phyloP scores from a whole-genome alignment of 2,329 filamentous ascomycete genomes.

The Achaetomium macrosporum region DNA sequence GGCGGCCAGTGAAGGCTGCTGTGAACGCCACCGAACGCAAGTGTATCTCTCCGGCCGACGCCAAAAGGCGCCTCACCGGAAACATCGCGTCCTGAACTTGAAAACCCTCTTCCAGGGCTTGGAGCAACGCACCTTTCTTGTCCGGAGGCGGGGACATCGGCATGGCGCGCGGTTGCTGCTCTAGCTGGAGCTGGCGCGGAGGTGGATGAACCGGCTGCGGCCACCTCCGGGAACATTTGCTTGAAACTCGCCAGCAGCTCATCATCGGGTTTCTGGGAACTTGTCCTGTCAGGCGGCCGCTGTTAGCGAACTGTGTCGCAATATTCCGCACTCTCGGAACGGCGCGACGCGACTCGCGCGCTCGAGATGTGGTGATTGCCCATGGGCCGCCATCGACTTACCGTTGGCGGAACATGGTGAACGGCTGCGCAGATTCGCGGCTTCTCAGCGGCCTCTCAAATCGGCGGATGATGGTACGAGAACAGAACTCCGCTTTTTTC shows the following conservation, averaged over 20 bases:
- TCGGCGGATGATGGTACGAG: too few relatives aligned
- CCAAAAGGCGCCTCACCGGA: not conserved
- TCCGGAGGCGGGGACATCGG: constrained; percentile 25
- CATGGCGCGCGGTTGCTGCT: constrained; percentile 31
- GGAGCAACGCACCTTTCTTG: constrained; percentile 30
- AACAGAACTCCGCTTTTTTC: too few relatives aligned
- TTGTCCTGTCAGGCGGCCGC: constrained; percentile 48
- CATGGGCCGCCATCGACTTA: not conserved
- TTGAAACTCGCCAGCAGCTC: constrained; percentile 81
- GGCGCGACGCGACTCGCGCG: not conserved
- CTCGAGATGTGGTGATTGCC: not conserved
- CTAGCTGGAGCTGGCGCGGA: constrained; percentile 39
- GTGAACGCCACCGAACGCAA: too few relatives aligned
- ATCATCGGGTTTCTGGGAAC: constrained; percentile 78
- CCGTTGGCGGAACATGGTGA: constrained; percentile 23
- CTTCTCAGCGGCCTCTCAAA: too few relatives aligned
- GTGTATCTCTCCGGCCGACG: too few relatives aligned
- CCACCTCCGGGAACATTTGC: constrained; percentile 72
- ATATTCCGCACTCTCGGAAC: too few relatives aligned
- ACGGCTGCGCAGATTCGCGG: too few relatives aligned
- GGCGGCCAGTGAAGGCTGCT: too few relatives aligned
- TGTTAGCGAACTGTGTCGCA: not conserved
- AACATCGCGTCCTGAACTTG: not conserved
- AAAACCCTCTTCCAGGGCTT: not conserved
- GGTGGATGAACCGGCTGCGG: constrained; percentile 44